Percentiles rank a stretch among this genome's conserved stretches.
These are phyloP conservation scores for Arthrobotrys sphaeroides DNA, from an alignment of 2,329 filamentous ascomycete genomes.

Conservation along the genomic window DNA sequence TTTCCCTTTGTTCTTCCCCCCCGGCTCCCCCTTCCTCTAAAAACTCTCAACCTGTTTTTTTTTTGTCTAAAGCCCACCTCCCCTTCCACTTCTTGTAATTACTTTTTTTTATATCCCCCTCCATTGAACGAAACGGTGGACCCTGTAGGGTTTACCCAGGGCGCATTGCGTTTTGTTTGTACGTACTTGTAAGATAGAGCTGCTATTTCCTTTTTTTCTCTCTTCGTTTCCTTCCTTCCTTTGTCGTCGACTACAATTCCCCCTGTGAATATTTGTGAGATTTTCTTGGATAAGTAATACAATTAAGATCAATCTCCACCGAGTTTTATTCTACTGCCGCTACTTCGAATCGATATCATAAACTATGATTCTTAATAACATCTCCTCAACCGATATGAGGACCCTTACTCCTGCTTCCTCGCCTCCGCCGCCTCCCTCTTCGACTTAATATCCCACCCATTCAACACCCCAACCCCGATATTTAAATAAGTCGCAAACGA, in stretches of 20 bases:
- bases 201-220: not conserved
- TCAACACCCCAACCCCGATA: slow-evolving; percentile 73
- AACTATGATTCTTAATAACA: too few relatives aligned
- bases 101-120: slow-evolving; percentile 28
- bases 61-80: not conserved
- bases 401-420: slow-evolving; percentile 55
- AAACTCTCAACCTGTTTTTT: not conserved
- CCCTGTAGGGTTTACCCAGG: slow-evolving; percentile 6
- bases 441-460: slow-evolving; percentile 70
- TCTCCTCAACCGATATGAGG: not conserved
- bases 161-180: slow-evolving; percentile 27
- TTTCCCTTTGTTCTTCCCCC: not conserved
- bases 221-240: not conserved
- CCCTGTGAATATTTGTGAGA: slow-evolving; percentile 15
- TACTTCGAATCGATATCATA: too few relatives aligned
- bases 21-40: not conserved
- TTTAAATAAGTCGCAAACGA: slow-evolving; percentile 87
- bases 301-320: slow-evolving; percentile 49
- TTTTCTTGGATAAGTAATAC: slow-evolving; percentile 37
- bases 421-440: slow-evolving; percentile 57
- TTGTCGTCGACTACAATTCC: not conserved
- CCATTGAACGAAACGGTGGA: slow-evolving; percentile 9
- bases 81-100: slow-evolving; percentile 53
- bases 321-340: not conserved
- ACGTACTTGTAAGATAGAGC: slow-evolving; percentile 53